Base-by-base conservation (phyloP, 2,329 filamentous ascomycete species). In the Cladosporium sp. region DNA sequence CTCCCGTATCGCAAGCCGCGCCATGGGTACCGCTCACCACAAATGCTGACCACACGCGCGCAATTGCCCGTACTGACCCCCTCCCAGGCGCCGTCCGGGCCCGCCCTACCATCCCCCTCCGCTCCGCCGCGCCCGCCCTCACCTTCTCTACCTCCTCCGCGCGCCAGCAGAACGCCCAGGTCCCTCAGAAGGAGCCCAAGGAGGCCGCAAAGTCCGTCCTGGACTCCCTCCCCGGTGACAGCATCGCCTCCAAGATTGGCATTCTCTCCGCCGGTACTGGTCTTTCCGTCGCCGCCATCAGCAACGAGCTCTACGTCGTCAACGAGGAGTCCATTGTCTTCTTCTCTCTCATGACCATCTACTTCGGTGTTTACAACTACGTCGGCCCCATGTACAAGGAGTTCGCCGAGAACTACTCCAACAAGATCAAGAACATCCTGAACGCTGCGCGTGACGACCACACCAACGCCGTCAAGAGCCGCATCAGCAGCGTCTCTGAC, bases 291-390 rank as follows among this genome's bases (percentile, higher is more conserved):
- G 96, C 95, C 79, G 95, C 93, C 77, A 93, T 99, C 83, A 96
- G 91, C 89, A 99, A 96, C 84, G 95, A 99, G 88, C 93, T 98
- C 86, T 98, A 97, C 83, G 93, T 99, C 80, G 87, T 99, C 83
- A 99, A 99, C 85, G 95, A 99, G 87, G 95, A 99, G 86, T 91
- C 93, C 70, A 91, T 99, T 78, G 91, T 96, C 78, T 91, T 92
- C 72, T 88, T 99, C 83, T 95, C 91, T 81, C 86, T 99, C 76
- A 85, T 98, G 78, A 92, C 90, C 79, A 91, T 98, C 78, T 99
- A 96, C 90, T 90, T 86, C 77, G 92, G 89, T 69, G 86, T 97
- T 75, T 94, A 92, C 84, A 95, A 96, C 83, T 97, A 92, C 80
- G 93, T 91, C 77, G 95, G 94, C 65, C 95, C 95, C 67, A 85